A percentile compares a stretch with the other conserved stretches of the same genome.
These are phyloP conservation scores for Mycena epipterygia DNA, from an alignment of 768 basidiomycete species.

Conservation along the genomic window DNA sequence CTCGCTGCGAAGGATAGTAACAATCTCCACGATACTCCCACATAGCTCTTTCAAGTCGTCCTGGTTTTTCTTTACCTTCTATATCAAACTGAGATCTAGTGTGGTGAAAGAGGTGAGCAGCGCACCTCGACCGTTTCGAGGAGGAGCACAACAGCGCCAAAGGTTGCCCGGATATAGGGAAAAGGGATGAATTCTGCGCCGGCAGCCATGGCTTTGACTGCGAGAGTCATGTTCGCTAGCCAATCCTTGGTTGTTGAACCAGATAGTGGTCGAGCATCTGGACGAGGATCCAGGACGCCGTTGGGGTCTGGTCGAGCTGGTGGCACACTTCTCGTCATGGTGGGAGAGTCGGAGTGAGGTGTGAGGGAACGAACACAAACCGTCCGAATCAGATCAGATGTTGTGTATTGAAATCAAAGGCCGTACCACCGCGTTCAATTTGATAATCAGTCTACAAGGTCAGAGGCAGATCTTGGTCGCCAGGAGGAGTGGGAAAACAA, in stretches of 20 bases:
- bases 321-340: too few relatives aligned
- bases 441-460: too few relatives aligned
- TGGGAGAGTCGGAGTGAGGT: too few relatives aligned
- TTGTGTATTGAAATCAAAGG: too few relatives aligned
- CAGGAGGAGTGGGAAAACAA: too few relatives aligned
- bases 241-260: not conserved
- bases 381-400: too few relatives aligned
- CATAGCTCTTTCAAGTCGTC: slow-evolving; percentile 10
- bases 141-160: slow-evolving; percentile 1
- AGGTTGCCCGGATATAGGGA: not conserved
- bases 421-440: too few relatives aligned
- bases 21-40: slow-evolving; percentile 7
- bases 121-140: slow-evolving; percentile 19
- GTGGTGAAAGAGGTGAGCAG: not conserved
- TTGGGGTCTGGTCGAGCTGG: too few relatives aligned
- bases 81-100: not conserved
- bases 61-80: slow-evolving; percentile 19
- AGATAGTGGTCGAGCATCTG: too few relatives aligned
- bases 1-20: not conserved
- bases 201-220: slow-evolving; percentile 7
- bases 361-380: too few relatives aligned
- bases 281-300: too few relatives aligned
- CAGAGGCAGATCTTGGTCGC: too few relatives aligned
- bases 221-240: slow-evolving; percentile 6
- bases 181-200: slow-evolving; percentile 6